Base-by-base conservation (phyloP, 2,329 filamentous ascomycete species). In the Colletotrichum tofieldiae region DNA sequence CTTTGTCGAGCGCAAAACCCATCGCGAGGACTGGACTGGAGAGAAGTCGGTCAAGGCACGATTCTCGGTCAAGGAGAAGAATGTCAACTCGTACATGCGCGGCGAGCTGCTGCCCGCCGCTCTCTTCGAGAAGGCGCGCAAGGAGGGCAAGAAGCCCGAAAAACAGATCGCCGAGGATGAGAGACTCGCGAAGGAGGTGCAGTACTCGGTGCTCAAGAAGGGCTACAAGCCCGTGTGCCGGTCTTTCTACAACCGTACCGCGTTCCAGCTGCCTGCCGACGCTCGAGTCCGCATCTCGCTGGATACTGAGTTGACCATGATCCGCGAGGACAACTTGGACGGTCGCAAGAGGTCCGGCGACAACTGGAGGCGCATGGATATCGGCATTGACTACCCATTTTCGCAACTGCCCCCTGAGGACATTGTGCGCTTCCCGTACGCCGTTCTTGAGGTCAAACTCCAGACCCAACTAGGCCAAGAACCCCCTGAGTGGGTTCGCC, bases 41-140 rank as follows among this genome's bases (percentile, higher is more conserved):
- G 96, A 99, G 82, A 98, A 98, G 85, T 98, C 96, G 1, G 96
- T 99, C 84, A 99, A 99, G 86, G 96, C 96, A 54, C 93, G 96
- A 54, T 99, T 99, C 79, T 89, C 93, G 11, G 88, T 96, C 75
- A 98, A 99, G 86, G 96, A 99, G 85, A 99, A 99, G 88, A 94
- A 98, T 74, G 93, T 99, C 79, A 98, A 98, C 79, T 89, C 94
- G 18, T 99, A 95, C 81, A 86, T 99, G 82, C 88, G 88, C 62
- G 96, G 96, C 66, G 91, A 95, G 77, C 88, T 97, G 79, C 94
- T 95, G 2, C 95, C 96, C 0, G 91, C 93, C 47, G 92, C 94
- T 72, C 90, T 97, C n/a, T 98, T 99, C 74, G 96, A 98, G 78
- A 99, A 99, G 86, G 94, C 95, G 79, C 92, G 96, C 68, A 96